Base-by-base conservation (phyloP, 164 flowering plant genomes). In the Umbilicus rupestris region DNA sequence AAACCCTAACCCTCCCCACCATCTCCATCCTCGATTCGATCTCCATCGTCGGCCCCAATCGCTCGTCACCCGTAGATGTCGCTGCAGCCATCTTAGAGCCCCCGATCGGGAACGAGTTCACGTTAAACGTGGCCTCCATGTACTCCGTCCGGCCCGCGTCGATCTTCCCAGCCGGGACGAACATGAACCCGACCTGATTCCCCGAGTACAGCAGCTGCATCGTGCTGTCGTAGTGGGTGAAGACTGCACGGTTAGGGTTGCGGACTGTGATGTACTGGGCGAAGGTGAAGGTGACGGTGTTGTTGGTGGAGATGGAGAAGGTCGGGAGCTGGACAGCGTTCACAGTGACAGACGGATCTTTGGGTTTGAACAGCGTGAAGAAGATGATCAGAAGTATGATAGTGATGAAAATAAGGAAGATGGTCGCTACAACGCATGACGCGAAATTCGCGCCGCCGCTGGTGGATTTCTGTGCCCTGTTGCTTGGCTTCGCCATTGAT, bases 131-230 rank as follows among this genome's bases (percentile, higher is more conserved):
- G 63, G 96, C 96, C 22, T 92, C 81, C 88, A 94, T 84, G 79
- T 82, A 82, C 80, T 83, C 80, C 22, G 90, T 85, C 59, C 68
- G 76, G 39, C 93, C 92, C 31, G 92, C 68, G 49, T 66, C 77
- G 81, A 94, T 84, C 67, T 79, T 79, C 0, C 99, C 99, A 52
- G 97, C 96, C 65, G 99, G 99, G 5, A 94, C 82, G 86, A 89
- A 94, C 90, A 94, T 84, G 83, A 91, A 87, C 0, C 95, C 97
- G 46, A 91, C 84, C 47, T 79, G 93, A 70, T 35, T 75, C 28
- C 93, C 96, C 29, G 82, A 73, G 81, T 94, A 82, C 77, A 86
- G 76, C 58, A 94, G 85, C 87, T 87, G 93, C 26, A 91, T 80
- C 0, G 92, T 72, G 79, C 92, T 84, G 85, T 87, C 93, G 83